Evolutionary conservation across 768 basidiomycete species (phyloP).

Genomic region (Coprinopsis sp.): DNA sequence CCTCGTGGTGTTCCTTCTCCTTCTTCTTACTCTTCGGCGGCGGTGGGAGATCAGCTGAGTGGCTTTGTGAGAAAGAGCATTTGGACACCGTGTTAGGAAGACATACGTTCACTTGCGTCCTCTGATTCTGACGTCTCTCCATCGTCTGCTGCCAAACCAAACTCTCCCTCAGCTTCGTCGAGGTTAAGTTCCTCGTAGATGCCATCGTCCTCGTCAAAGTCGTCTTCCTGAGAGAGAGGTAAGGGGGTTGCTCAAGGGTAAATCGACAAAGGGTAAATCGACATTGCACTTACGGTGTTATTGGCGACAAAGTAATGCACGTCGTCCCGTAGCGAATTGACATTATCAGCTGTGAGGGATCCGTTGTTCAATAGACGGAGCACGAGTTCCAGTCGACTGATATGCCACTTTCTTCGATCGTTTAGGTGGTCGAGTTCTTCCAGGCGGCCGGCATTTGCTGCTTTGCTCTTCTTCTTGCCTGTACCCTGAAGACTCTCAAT

Average conservation of each 20-base stretch:
- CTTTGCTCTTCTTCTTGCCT: slow-evolving; percentile 83
- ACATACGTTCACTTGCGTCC: slow-evolving; percentile 64
- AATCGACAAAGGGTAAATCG: background rate
- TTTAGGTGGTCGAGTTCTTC: slow-evolving; percentile 86
- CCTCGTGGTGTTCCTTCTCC: slow-evolving; percentile 70
- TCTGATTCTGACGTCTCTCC: slow-evolving; percentile 78
- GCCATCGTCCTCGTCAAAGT: slow-evolving; percentile 95
- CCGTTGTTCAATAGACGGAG: slow-evolving; percentile 93
- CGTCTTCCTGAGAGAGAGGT: slow-evolving; percentile 67
- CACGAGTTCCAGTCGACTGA: slow-evolving; percentile 87
- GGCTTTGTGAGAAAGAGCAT: background rate
- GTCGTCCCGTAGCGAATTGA: slow-evolving; percentile 83
- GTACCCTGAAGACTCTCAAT: slow-evolving; percentile 78
- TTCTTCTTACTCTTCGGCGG: slow-evolving; percentile 53
- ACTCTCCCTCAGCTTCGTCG: slow-evolving; percentile 94
- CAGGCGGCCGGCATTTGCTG: slow-evolving; percentile 61
- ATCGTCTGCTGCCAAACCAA: slow-evolving; percentile 74
- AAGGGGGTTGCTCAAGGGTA: background rate
- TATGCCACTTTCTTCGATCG: slow-evolving; percentile 94
- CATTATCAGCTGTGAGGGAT: slow-evolving; percentile 76
- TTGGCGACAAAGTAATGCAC: slow-evolving; percentile 94
- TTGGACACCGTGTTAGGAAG: background rate
- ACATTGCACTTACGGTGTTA: slow-evolving; percentile 71
- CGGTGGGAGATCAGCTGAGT: slow-evolving; percentile 26
- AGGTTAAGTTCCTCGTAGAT: slow-evolving; percentile 98